Evolutionary conservation across 2,329 filamentous ascomycete species (phyloP).

Genomic region (Trichoderma hamatum): DNA sequence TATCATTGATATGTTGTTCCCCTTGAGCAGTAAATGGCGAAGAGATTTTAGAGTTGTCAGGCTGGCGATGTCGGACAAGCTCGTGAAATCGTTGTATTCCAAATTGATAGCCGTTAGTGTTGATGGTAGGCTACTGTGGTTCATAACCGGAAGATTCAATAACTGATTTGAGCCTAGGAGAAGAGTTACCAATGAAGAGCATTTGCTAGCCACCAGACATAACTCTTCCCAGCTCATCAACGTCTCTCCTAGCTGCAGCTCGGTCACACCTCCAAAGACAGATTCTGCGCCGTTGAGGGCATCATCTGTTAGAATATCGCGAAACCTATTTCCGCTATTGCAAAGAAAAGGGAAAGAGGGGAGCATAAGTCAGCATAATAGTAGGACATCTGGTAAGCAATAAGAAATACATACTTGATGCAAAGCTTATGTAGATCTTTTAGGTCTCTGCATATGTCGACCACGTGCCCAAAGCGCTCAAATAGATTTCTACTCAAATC

Average conservation of each 20-base stretch:
- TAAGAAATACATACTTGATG: conserved; percentile 74
- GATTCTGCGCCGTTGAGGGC: conserved; percentile 39
- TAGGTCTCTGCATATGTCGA: conserved; percentile 71
- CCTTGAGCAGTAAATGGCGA: conserved; percentile 70
- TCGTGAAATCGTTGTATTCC: conserved; percentile 70
- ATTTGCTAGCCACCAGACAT: conserved; percentile 55
- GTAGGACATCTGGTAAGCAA: not conserved
- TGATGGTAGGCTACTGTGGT: conserved; percentile 46
- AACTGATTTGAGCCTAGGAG: conserved; percentile 63
- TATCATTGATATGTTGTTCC: conserved; percentile 66
- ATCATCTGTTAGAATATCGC: conserved; percentile 44
- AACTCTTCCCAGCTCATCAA: conserved; percentile 69
- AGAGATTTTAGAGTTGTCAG: conserved; percentile 57
- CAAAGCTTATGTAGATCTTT: conserved; percentile 67
- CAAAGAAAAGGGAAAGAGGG: not conserved
- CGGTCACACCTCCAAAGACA: conserved; percentile 55
- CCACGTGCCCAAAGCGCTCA: conserved; percentile 65
- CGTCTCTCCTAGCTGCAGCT: conserved; percentile 69
- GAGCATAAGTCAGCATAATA: not conserved
- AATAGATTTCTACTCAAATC: conserved; percentile 87
- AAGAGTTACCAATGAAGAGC: conserved; percentile 55
- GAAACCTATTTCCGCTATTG: conserved; percentile 73
- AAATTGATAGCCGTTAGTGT: conserved; percentile 67
- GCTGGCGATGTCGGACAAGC: conserved; percentile 58
- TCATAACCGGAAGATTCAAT: conserved; percentile 49